Conservation (phyloP, 306 rosid genomes). For the Casuarina equisetifolia region DNA sequence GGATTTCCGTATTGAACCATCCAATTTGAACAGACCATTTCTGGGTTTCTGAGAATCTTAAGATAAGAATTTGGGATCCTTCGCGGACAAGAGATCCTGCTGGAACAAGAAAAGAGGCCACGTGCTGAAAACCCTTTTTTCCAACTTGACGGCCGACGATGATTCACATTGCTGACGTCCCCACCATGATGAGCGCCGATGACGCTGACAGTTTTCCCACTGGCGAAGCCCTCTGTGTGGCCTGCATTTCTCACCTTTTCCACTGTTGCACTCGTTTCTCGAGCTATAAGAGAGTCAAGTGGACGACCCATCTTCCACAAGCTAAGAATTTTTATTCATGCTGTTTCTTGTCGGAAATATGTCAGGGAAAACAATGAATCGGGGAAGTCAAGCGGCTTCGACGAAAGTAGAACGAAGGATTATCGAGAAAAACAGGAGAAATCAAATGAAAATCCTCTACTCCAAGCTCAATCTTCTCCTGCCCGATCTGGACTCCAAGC, state of each 20-base stretch:
- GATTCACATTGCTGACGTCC: constrained; percentile 1
- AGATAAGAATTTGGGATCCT: too few relatives aligned
- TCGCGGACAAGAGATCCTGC: too few relatives aligned
- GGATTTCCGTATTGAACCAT: too few relatives aligned
- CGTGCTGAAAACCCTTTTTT: not conserved
- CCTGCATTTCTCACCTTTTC: not conserved
- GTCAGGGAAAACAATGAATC: constrained; percentile 11
- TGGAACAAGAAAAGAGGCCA: too few relatives aligned
- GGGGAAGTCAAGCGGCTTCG: constrained; percentile 30
- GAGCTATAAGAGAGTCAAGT: too few relatives aligned
- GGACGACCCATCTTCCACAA: not conserved
- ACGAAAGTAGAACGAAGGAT: constrained; percentile 68
- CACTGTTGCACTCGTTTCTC: not conserved
- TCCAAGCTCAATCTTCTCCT: constrained; percentile 71
- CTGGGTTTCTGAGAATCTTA: too few relatives aligned
- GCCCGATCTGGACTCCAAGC: constrained; percentile 49
- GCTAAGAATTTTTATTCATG: not conserved
- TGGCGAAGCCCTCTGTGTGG: not conserved
- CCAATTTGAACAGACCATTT: too few relatives aligned
- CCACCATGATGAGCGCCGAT: not conserved
- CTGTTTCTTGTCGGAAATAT: not conserved
- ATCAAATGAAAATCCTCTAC: constrained; percentile 74
- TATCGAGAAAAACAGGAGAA: constrained; percentile 81
- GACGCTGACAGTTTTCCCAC: too few relatives aligned
- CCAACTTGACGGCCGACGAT: constrained; percentile 4